Evolutionary conservation across 768 basidiomycete genomes (phyloP), one percentile per base, ranked within the genome.

Genomic region (Termitomyces sp.): DNA sequence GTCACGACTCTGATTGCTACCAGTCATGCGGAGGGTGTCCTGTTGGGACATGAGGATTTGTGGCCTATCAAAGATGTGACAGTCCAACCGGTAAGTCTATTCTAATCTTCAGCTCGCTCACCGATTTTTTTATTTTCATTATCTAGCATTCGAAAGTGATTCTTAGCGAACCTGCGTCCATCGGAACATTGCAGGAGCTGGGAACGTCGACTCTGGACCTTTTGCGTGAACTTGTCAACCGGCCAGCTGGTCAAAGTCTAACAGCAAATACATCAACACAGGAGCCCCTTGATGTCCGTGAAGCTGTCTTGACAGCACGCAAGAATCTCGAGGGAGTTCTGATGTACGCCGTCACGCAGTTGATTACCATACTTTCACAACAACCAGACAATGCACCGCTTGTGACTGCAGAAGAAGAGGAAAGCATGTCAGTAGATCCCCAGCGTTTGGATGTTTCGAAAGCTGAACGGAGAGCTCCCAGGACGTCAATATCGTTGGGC

Each of bases 181-280:
- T 94, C 50, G 93, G 94, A 16, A 94, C 94, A 0, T 70, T 96
- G 7, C 78, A 94, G n/a, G 93, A 95, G 70, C 72, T 94, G 4
- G 89, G 84, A 2, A 90, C 88, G 53, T 84, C 83, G 56, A 84
- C 87, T 0, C 73, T 90, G 33, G 92, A 94, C 58, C 76, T 89
- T 16, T 74, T 94, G 38, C 78, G 83, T 7, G 80, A 84, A 52
- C 81, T 92, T 31, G 78, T 83, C 38, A 79, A 79, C 53, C 77
- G 81, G 22, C 86, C 87, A 1, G 73, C 81, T 0, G 77, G 79
- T 9, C 83, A 88, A 63, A 75, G 76, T 27, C 70, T 85, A 22
- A 73, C 77, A 1, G 63, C 68, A n/a, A 58, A 64, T 0, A 58
- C 67, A 10, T 60, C 71, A 13, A 57, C 68, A 2, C 60, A 63